Conservation (phyloP, 2,329 filamentous ascomycete species). For the Dryadomyces quercivorus region DNA sequence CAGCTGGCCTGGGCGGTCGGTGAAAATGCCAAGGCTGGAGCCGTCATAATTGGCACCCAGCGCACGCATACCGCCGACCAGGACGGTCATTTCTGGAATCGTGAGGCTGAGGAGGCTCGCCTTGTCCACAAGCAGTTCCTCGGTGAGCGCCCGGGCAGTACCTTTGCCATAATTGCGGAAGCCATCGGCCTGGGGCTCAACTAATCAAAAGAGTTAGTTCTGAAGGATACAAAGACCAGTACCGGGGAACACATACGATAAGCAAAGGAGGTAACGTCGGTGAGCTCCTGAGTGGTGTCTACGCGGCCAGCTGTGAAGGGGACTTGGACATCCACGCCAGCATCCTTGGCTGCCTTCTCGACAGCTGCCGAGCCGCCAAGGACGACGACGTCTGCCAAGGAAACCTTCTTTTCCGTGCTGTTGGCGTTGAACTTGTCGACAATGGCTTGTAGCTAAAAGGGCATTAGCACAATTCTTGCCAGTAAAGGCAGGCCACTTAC, state of each 20-base stretch:
- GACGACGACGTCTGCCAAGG: conserved; percentile 65
- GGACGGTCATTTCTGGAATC: conserved; percentile 57
- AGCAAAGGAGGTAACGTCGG: conserved; percentile 50
- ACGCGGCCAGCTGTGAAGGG: conserved; percentile 63
- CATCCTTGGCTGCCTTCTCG: conserved; percentile 53
- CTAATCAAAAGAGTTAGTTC: conserved; percentile 6
- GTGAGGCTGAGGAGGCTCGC: conserved; percentile 60
- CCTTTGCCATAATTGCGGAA: conserved; percentile 69
- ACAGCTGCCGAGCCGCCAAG: conserved; percentile 57
- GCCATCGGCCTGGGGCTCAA: conserved; percentile 57
- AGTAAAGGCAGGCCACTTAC: neutral
- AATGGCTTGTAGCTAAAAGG: conserved; percentile 39
- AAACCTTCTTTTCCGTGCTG: conserved; percentile 53
- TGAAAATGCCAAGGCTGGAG: conserved; percentile 55
- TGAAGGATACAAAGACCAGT: too few relatives aligned
- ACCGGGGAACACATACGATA: neutral
- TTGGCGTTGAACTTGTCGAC: conserved; percentile 53
- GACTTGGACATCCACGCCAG: conserved; percentile 32
- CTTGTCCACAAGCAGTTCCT: conserved; percentile 60
- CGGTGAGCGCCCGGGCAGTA: conserved; percentile 46
- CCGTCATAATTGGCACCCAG: conserved; percentile 62
- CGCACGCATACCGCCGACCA: conserved; percentile 60
- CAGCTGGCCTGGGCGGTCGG: conserved; percentile 52
- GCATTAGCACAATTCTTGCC: neutral
- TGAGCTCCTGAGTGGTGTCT: conserved; percentile 61